Conservation (phyloP, 139 green algal species). For the Astrephomene gubernaculifera region DNA sequence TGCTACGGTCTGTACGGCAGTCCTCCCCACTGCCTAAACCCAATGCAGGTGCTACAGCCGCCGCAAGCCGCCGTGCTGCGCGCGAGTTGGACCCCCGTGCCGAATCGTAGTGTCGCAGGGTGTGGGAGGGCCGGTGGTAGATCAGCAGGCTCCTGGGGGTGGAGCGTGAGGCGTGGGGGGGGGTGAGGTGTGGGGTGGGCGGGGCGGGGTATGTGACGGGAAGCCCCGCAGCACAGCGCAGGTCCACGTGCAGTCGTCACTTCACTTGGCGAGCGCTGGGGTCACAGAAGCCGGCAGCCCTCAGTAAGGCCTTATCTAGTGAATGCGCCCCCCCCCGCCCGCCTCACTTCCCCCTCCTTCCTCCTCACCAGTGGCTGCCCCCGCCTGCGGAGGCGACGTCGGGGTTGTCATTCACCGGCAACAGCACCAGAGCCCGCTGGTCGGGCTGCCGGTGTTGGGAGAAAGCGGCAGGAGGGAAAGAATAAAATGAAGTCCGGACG, state of each 20-base stretch:
- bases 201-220: too few species aligned
- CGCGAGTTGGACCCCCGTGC: background rate
- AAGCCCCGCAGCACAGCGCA: too few species aligned
- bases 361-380: conserved; percentile 44
- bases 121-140: conserved; percentile 47
- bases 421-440: conserved; percentile 52
- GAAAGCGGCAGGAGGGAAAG: background rate
- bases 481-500: too few species aligned
- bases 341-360: background rate
- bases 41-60: conserved; percentile 1
- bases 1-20: background rate
- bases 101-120: conserved; percentile 75
- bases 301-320: too few species aligned
- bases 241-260: too few species aligned
- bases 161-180: too few species aligned
- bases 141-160: conserved; percentile 58
- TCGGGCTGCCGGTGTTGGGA: background rate
- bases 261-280: too few species aligned
- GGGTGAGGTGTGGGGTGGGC: too few species aligned
- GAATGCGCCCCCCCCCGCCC: too few species aligned
- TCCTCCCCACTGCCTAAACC: background rate
- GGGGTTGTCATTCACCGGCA: conserved; percentile 83
- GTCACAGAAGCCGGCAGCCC: too few species aligned
- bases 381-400: conserved; percentile 56
- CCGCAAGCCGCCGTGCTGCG: conserved; percentile 7